Percentiles rank a stretch among this genome's conserved stretches.
phyloP scores from a whole-genome alignment of 1,139 yeast species.

The Kodamaea anthophila region DNA sequence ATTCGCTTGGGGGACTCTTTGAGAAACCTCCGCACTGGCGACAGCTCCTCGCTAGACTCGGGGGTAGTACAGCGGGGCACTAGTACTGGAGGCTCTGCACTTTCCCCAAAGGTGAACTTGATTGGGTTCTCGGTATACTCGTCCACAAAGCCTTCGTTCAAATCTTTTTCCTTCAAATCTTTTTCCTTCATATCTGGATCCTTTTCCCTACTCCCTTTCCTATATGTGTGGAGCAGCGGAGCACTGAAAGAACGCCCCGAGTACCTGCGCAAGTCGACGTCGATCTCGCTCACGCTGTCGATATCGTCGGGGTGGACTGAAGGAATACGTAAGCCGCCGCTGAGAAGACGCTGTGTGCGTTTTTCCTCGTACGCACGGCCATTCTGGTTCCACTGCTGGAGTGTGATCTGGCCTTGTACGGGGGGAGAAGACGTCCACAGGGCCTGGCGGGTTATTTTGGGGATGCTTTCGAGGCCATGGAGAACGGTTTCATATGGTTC shows the following conservation, averaged over 20 bases:
- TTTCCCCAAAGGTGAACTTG: too few relatives aligned
- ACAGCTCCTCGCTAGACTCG: conserved; percentile 6
- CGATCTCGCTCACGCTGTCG: conserved; percentile 8
- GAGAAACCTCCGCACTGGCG: conserved; percentile 31
- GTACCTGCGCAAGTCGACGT: not conserved
- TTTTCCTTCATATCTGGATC: not conserved
- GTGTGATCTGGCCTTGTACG: conserved; percentile 18
- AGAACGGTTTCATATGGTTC: conserved; percentile 13
- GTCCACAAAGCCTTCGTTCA: not conserved
- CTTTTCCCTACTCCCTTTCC: conserved; percentile 8
- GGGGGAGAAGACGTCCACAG: conserved; percentile 10
- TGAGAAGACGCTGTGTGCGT: conserved; percentile 13
- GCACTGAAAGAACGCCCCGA: conserved; percentile 26
- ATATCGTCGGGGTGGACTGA: conserved; percentile 25
- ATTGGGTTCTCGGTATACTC: not conserved
- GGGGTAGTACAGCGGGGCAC: too few relatives aligned
- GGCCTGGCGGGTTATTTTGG: conserved; percentile 14
- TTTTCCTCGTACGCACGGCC: conserved; percentile 18
- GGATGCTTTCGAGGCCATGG: conserved; percentile 30
- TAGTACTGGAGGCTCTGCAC: too few relatives aligned
- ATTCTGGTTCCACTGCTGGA: conserved; percentile 29
- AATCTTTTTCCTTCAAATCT: not conserved
- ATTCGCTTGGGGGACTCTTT: conserved; percentile 32
- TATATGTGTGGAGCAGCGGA: conserved; percentile 37
- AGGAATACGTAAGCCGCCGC: conserved; percentile 13